Percentiles rank a stretch among this genome's conserved stretches.
Evolutionary conservation across 2,329 filamentous ascomycete genomes (phyloP).

Genomic region (Kalmusia sp.): DNA sequence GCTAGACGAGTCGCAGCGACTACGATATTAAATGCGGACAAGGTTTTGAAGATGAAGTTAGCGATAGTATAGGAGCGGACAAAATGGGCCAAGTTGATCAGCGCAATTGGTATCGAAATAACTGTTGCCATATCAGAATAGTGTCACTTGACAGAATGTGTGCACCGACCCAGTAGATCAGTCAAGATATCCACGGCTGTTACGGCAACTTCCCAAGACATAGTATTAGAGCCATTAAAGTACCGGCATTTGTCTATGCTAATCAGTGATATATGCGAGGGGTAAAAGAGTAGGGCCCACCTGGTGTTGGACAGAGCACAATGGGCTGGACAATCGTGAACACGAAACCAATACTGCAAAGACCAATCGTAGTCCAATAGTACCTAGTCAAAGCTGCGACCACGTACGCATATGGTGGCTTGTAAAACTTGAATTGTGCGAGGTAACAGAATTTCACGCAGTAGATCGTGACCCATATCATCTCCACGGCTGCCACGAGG

Average conservation of each 20-base stretch:
- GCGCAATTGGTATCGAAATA: constrained; percentile 17
- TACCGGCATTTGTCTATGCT: constrained; percentile 18
- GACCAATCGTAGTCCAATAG: constrained; percentile 18
- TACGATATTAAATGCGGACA: constrained; percentile 20
- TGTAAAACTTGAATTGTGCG: constrained; percentile 27
- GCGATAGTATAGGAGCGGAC: constrained; percentile 16
- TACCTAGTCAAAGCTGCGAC: constrained; percentile 18
- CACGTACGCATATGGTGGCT: constrained; percentile 27
- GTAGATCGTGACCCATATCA: constrained; percentile 25
- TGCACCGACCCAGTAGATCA: constrained; percentile 18
- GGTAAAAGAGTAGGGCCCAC: constrained; percentile 3
- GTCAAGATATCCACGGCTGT: constrained; percentile 21
- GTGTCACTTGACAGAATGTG: background rate
- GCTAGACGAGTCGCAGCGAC: constrained; percentile 19
- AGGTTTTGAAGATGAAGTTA: constrained; percentile 21
- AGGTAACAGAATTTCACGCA: constrained; percentile 28
- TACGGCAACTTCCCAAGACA: constrained; percentile 15
- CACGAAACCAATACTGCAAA: constrained; percentile 15
- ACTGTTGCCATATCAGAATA: constrained; percentile 13
- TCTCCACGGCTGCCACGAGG: constrained; percentile 22
- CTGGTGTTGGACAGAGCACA: constrained; percentile 16
- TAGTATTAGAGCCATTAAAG: constrained; percentile 3
- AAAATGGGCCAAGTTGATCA: constrained; percentile 24
- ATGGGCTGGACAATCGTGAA: constrained; percentile 22
- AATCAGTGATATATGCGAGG: constrained; percentile 3